Conservation (phyloP, 208 protist genomes). For the Acanthamoeba triangularis region DNA sequence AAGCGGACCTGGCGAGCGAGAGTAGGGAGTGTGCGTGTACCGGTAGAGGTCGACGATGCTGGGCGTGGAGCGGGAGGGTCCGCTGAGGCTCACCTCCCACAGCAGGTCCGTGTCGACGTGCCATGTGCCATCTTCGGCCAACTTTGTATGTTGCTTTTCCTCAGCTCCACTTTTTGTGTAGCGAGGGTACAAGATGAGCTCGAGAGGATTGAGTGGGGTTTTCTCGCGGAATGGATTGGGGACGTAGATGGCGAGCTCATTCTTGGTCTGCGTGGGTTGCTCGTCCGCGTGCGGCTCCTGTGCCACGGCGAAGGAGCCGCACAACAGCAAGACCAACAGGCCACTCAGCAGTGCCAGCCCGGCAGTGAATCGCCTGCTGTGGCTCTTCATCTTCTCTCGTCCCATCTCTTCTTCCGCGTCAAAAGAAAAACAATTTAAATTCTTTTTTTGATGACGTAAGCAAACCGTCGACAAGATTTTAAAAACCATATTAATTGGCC, state of each 20-base stretch:
- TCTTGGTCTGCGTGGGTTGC: background rate
- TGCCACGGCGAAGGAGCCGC: background rate
- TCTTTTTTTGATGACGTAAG: background rate
- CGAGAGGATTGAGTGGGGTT: background rate
- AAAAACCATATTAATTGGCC: too few species aligned
- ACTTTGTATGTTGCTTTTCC: background rate
- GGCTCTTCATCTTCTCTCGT: background rate
- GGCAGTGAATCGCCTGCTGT: background rate
- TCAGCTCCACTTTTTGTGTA: background rate
- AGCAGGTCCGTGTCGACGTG: constrained; percentile 18
- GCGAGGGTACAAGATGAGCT: constrained; percentile 9
- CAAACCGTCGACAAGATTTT: background rate
- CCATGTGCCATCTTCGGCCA: background rate
- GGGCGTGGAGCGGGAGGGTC: background rate
- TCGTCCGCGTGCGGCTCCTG: background rate
- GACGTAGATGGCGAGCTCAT: background rate
- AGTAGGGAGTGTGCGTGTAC: background rate
- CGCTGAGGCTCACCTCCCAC: constrained; percentile 13
- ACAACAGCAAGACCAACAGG: too few species aligned
- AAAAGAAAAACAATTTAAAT: background rate
- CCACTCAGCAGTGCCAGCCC: too few species aligned
- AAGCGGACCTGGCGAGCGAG: too few species aligned
- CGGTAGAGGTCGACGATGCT: constrained; percentile 47
- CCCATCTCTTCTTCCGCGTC: too few species aligned
- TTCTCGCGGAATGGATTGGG: constrained; percentile 16